phyloP scores from a whole-genome alignment of 805 yeast species.

The Sugiyamaella mastotermitis region DNA sequence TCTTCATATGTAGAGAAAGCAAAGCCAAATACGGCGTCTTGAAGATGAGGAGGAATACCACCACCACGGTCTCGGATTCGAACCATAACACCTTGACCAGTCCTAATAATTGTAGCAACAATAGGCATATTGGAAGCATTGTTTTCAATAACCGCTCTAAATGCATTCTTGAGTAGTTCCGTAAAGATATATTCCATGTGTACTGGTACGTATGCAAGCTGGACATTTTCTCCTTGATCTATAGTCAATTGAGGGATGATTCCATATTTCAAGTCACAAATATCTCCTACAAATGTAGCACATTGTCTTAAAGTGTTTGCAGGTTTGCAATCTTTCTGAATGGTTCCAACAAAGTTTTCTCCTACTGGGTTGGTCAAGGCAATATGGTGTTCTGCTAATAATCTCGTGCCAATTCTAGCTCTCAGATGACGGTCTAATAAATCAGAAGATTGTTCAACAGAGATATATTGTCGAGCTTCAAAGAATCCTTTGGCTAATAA shows the following conservation, averaged over 20 bases:
- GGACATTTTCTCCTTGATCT: slow-evolving; percentile 49
- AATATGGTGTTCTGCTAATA: slow-evolving; percentile 81
- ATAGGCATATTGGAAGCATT: slow-evolving; percentile 37
- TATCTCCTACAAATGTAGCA: slow-evolving; percentile 72
- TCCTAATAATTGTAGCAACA: slow-evolving; percentile 41
- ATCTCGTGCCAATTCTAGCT: slow-evolving; percentile 81
- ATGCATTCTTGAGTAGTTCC: slow-evolving; percentile 81
- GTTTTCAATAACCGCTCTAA: slow-evolving; percentile 81
- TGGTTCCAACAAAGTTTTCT: slow-evolving; percentile 52
- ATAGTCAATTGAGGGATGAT: slow-evolving; percentile 56
- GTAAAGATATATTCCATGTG: slow-evolving; percentile 84
- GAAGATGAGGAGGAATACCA: slow-evolving; percentile 68
- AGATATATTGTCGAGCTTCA: slow-evolving; percentile 48
- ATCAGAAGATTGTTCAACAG: slow-evolving; percentile 44
- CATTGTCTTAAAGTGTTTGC: slow-evolving; percentile 57
- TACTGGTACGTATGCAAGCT: slow-evolving; percentile 77
- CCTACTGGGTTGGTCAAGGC: slow-evolving; percentile 45
- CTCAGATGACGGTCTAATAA: slow-evolving; percentile 72
- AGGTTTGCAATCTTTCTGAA: slow-evolving; percentile 63
- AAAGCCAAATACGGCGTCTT: slow-evolving; percentile 72
- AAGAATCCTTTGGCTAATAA: slow-evolving; percentile 75
- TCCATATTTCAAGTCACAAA: slow-evolving; percentile 79
- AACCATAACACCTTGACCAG: slow-evolving; percentile 51
- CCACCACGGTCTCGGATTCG: slow-evolving; percentile 83
- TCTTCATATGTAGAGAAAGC: slow-evolving; percentile 74